These are phyloP conservation scores for Rhypophila decipiens DNA, from an alignment of 495 filamentous ascomycete species.

Conservation along the genomic window DNA sequence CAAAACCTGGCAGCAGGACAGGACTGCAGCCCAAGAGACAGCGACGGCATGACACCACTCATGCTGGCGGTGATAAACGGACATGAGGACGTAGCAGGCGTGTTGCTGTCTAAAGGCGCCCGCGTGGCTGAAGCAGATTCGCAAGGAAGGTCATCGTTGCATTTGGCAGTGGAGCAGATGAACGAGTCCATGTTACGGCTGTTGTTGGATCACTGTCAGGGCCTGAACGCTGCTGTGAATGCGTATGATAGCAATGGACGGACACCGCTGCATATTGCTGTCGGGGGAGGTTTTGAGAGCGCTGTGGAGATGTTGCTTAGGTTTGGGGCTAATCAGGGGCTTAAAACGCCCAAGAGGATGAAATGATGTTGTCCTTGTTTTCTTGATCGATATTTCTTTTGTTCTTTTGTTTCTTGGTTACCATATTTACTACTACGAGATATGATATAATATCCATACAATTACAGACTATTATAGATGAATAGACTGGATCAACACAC, in stretches of 20 bases:
- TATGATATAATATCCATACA: too few species aligned
- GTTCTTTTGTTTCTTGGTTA: too few species aligned
- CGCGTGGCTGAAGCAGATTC: slow-evolving; percentile 3
- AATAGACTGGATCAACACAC: too few species aligned
- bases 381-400: too few species aligned
- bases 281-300: slow-evolving; percentile 15
- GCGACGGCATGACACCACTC: slow-evolving; percentile 20
- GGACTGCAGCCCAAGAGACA: slow-evolving; percentile 22
- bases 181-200: slow-evolving; percentile 12
- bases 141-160: slow-evolving; percentile 15
- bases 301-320: slow-evolving; percentile 14
- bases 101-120: slow-evolving; percentile 17
- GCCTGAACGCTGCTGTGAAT: slow-evolving; percentile 6
- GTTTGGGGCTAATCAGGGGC: slow-evolving; percentile 3
- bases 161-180: slow-evolving; percentile 18
- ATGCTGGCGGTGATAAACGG: slow-evolving; percentile 13
- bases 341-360: background rate
- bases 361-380: too few species aligned
- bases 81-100: slow-evolving; percentile 5
- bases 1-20: background rate
- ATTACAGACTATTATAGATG: too few species aligned
- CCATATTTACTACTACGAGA: too few species aligned
- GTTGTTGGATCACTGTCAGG: slow-evolving; percentile 11
- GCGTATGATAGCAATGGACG: slow-evolving; percentile 13
- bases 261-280: slow-evolving; percentile 22